Percentiles rank a stretch among this genome's conserved stretches.
phyloP scores from a whole-genome alignment of 495 filamentous ascomycete genomes.

The Penicillium flavigenum region DNA sequence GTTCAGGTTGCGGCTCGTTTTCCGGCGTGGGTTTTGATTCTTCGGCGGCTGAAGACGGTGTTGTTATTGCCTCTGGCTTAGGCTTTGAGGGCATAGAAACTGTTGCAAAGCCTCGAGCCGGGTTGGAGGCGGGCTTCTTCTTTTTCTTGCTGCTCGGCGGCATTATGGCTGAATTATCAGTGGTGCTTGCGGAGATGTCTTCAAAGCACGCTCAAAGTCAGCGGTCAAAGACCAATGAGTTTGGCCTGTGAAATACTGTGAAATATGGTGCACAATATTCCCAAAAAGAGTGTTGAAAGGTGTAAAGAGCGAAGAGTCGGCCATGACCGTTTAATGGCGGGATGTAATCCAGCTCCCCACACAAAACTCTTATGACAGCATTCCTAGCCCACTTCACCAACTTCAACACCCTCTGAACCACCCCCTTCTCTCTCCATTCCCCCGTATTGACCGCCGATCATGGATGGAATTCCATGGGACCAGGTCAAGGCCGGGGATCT shows the following conservation, averaged over 20 bases:
- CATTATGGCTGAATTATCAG: slow-evolving; percentile 46
- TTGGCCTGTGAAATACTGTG: background rate
- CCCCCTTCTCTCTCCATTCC: slow-evolving; percentile 24
- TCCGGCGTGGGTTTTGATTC: slow-evolving; percentile 43
- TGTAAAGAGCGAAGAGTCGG: slow-evolving; percentile 22
- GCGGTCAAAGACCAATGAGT: slow-evolving; percentile 1
- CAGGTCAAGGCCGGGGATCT: slow-evolving; percentile 49
- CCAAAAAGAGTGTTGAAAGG: slow-evolving; percentile 12
- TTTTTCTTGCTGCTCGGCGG: slow-evolving; percentile 79
- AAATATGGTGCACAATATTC: slow-evolving; percentile 3
- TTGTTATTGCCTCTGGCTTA: slow-evolving; percentile 35
- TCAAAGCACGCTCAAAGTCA: slow-evolving; percentile 9
- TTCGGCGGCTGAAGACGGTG: slow-evolving; percentile 31
- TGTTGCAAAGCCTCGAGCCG: slow-evolving; percentile 88
- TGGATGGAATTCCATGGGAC: slow-evolving; percentile 52
- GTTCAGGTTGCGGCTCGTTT: slow-evolving; percentile 39
- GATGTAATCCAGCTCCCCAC: slow-evolving; percentile 25
- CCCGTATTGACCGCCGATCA: slow-evolving; percentile 39
- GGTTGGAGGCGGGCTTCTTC: slow-evolving; percentile 80
- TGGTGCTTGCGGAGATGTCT: slow-evolving; percentile 20
- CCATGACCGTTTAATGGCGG: slow-evolving; percentile 24
- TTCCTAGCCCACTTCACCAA: slow-evolving; percentile 32
- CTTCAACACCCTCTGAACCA: slow-evolving; percentile 14
- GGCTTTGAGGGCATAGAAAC: slow-evolving; percentile 82
- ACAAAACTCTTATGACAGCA: slow-evolving; percentile 53